Evolutionary conservation across 225 moss, liverwort and hornwort genomes (phyloP).

Genomic region (Rhytidiadelphus loreus): DNA sequence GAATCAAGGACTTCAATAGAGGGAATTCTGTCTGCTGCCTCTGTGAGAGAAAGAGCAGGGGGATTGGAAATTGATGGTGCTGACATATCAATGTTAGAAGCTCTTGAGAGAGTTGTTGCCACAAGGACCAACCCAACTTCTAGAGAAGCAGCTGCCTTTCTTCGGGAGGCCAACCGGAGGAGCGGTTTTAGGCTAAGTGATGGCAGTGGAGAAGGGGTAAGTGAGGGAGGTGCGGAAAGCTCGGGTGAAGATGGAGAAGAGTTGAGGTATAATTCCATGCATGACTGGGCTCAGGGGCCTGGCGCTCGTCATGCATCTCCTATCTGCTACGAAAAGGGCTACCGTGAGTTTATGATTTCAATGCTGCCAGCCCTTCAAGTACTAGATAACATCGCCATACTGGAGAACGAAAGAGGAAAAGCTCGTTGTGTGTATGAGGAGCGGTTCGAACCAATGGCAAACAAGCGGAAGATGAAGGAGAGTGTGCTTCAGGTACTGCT

Average conservation of each 20-base stretch:
- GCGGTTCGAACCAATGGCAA: constrained; percentile 60
- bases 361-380: constrained; percentile 47
- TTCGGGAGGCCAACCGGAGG: constrained; percentile 22
- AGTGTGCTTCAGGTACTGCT: constrained; percentile 47
- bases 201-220: constrained; percentile 25
- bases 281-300: constrained; percentile 19
- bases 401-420: constrained; percentile 35
- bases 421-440: constrained; percentile 34
- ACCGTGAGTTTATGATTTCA: constrained; percentile 64
- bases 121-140: constrained; percentile 2
- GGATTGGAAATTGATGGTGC: constrained; percentile 12
- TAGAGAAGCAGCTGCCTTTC: constrained; percentile 20
- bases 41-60: constrained; percentile 10
- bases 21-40: constrained; percentile 10
- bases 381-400: constrained; percentile 46
- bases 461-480: constrained; percentile 49
- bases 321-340: constrained; percentile 57
- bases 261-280: constrained; percentile 8
- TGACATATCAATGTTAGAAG: constrained; percentile 28
- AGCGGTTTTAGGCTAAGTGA: constrained; percentile 34
- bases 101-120: constrained; percentile 25
- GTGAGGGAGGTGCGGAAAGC: constrained; percentile 37
- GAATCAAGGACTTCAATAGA: constrained; percentile 28
- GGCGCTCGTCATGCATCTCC: constrained; percentile 46
- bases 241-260: constrained; percentile 60